Evolutionary conservation across 2,329 filamentous ascomycete species (phyloP).

Genomic region (Clonostachys solani): DNA sequence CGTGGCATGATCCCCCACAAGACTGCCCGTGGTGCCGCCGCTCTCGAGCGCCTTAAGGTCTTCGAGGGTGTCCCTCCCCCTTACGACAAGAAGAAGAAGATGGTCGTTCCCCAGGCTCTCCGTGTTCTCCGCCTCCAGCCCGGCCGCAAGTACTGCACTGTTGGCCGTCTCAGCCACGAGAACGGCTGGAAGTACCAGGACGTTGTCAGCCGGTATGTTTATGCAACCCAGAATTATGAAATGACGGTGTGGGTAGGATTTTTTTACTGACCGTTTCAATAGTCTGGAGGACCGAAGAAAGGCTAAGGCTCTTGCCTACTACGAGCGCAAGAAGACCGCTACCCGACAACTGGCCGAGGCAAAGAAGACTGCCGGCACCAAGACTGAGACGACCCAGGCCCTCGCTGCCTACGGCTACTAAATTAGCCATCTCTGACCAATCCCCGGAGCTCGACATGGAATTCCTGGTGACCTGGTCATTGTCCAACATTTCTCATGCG

Average conservation of each 20-base stretch:
- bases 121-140: constrained; percentile 96
- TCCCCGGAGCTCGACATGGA: constrained; percentile 17
- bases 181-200: constrained; percentile 99
- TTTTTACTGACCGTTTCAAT: constrained; percentile 10
- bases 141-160: constrained; percentile 99
- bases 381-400: constrained; percentile 82
- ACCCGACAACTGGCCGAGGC: constrained; percentile 87
- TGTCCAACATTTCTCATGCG: constrained; percentile 42
- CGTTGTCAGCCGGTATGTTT: constrained; percentile 89
- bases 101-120: constrained; percentile 98
- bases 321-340: constrained; percentile 99
- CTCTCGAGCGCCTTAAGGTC: constrained; percentile 97
- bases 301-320: constrained; percentile 98
- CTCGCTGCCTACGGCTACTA: constrained; percentile 93
- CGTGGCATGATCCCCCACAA: constrained; percentile 99
- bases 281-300: constrained; percentile 99
- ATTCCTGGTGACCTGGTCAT: constrained; percentile 20
- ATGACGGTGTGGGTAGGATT: background rate
- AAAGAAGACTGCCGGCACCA: constrained; percentile 85
- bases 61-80: constrained; percentile 99
- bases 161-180: constrained; percentile 96
- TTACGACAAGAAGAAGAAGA: constrained; percentile 99
- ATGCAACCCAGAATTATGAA: background rate
- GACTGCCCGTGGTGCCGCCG: constrained; percentile 94
- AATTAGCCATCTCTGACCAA: constrained; percentile 23